A percentile compares a stretch with the other conserved stretches of the same genome.
Conservation (phyloP, 1,139 yeast species). For the Diutina neorugosa region DNA sequence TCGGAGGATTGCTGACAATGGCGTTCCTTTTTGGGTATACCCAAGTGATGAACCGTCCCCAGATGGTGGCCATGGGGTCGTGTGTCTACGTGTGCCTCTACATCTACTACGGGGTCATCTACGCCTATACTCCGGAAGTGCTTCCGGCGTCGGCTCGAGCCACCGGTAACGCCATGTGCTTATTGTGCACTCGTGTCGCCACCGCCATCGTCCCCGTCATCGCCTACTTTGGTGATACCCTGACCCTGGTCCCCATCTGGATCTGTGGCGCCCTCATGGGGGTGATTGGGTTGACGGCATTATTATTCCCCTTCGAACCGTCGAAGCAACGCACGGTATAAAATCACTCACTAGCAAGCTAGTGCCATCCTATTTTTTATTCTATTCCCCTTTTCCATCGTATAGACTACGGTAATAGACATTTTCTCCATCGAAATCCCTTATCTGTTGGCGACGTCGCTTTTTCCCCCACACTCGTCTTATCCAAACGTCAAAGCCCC, state of each 20-base stretch:
- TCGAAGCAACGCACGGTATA: slow-evolving; percentile 17
- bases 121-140: slow-evolving; percentile 50
- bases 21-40: slow-evolving; percentile 47
- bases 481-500: no score
- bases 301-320: slow-evolving; percentile 40
- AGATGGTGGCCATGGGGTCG: slow-evolving; percentile 40
- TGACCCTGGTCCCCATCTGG: slow-evolving; percentile 41
- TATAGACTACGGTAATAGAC: background rate
- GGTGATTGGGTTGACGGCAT: slow-evolving; percentile 26
- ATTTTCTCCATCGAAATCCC: no score
- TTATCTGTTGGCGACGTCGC: no score
- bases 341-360: background rate
- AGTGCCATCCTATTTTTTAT: background rate
- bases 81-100: slow-evolving; percentile 38
- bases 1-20: slow-evolving; percentile 43
- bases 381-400: background rate
- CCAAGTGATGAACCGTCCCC: slow-evolving; percentile 35
- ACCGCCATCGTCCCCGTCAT: slow-evolving; percentile 42
- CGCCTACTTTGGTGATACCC: slow-evolving; percentile 31
- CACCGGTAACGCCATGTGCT: slow-evolving; percentile 43
- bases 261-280: slow-evolving; percentile 48
- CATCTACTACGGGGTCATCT: slow-evolving; percentile 42
- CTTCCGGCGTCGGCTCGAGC: slow-evolving; percentile 44
- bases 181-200: slow-evolving; percentile 32
- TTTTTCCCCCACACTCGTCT: no score